Conservation (phyloP, 805 yeast genomes). For the Barnettozyma wickerhamii region DNA sequence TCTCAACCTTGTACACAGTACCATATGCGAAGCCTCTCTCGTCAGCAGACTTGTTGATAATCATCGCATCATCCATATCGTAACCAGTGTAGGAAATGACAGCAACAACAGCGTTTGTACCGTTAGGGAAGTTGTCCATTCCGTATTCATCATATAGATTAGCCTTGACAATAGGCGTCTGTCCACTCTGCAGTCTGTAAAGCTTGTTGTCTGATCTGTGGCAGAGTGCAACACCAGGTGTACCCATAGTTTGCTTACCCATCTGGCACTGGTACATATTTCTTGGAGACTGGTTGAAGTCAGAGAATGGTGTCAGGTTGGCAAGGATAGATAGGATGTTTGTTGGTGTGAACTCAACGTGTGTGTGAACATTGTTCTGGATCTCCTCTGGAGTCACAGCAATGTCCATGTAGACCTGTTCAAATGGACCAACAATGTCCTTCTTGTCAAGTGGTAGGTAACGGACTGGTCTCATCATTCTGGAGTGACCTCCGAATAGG, state of each 20-base stretch:
- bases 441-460: conserved; percentile 79
- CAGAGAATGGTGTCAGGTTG: conserved; percentile 96
- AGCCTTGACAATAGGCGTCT: conserved; percentile 95
- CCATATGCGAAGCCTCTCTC: conserved; percentile 99
- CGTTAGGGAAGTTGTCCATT: conserved; percentile 97
- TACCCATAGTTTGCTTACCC: conserved; percentile 99
- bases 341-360: conserved; percentile 94
- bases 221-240: conserved; percentile 92
- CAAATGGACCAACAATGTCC: conserved; percentile 95
- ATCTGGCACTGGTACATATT: conserved; percentile 99
- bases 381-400: conserved; percentile 95
- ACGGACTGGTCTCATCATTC: conserved; percentile 95
- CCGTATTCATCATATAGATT: conserved; percentile 93
- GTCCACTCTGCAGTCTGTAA: conserved; percentile 91
- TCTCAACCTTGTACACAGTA: conserved; percentile 92
- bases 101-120: conserved; percentile 97
- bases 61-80: conserved; percentile 99
- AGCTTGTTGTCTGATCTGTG: conserved; percentile 94
- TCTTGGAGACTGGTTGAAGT: conserved; percentile 98
- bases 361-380: conserved; percentile 73
- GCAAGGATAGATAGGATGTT: conserved; percentile 92
- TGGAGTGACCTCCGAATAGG: conserved; percentile 84
- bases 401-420: conserved; percentile 94
- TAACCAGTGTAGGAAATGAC: conserved; percentile 98
- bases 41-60: conserved; percentile 92